phyloP scores from a whole-genome alignment of 1,284 basidiomycete genomes.

The Coniophora puteana region DNA sequence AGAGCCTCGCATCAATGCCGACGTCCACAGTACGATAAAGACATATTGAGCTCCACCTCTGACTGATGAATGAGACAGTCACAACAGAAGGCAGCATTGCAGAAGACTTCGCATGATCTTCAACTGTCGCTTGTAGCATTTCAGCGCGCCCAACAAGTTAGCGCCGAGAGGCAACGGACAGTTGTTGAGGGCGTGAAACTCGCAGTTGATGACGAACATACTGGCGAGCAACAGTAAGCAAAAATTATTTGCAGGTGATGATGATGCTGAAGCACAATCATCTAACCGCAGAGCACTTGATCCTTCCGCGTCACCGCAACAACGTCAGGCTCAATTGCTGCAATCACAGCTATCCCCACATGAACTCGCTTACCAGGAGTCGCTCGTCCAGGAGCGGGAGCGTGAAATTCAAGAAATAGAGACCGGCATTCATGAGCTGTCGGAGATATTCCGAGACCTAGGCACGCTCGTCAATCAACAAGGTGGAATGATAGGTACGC shows the following conservation, averaged over 20 bases:
- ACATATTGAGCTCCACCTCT: neutral
- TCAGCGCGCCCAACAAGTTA: constrained; percentile 87
- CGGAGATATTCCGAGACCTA: constrained; percentile 96
- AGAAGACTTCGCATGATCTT: constrained; percentile 93
- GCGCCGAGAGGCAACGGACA: constrained; percentile 82
- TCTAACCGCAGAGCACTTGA: constrained; percentile 31
- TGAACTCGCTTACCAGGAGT: constrained; percentile 96
- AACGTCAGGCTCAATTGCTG: constrained; percentile 68
- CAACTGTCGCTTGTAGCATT: constrained; percentile 88
- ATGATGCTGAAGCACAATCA: constrained; percentile 13
- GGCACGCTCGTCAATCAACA: constrained; percentile 95
- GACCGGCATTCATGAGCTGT: constrained; percentile 93
- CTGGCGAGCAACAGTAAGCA: constrained; percentile 28
- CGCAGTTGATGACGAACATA: constrained; percentile 67
- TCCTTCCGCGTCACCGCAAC: constrained; percentile 38
- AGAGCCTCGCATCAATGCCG: constrained; percentile 76
- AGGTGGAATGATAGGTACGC: constrained; percentile 89
- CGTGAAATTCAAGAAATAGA: constrained; percentile 96
- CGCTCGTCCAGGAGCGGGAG: constrained; percentile 93
- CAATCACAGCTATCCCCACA: constrained; percentile 79
- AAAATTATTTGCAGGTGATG: neutral
- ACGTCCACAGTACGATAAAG: constrained; percentile 49
- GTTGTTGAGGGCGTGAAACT: constrained; percentile 80
- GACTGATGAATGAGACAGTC: constrained; percentile 41
- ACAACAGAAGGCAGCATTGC: constrained; percentile 71